A percentile compares a stretch with the other conserved stretches of the same genome.
phyloP scores from a whole-genome alignment of 371 early-diverging fungal species.

The Zychaea mexicana region DNA sequence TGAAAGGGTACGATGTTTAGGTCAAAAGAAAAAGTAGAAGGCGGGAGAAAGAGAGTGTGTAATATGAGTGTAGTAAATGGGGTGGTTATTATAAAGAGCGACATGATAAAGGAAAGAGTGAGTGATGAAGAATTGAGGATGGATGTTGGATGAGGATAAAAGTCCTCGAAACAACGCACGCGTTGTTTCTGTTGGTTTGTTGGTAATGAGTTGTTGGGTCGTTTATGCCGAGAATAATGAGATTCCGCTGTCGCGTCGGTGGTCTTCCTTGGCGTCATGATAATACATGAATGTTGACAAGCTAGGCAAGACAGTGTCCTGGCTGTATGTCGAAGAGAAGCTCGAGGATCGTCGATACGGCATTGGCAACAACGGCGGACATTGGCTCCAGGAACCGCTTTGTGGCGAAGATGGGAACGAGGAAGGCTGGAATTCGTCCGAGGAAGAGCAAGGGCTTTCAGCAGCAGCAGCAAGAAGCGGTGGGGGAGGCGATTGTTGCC shows the following conservation, averaged over 20 bases:
- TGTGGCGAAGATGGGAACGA: constrained; percentile 34
- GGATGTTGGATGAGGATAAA: not conserved
- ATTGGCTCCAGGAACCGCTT: constrained; percentile 23
- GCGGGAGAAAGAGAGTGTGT: no score
- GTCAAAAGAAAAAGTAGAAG: no score
- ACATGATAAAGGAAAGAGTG: not conserved
- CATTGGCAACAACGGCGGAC: constrained; percentile 6
- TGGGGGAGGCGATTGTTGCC: constrained; percentile 16
- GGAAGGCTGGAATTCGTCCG: constrained; percentile 21
- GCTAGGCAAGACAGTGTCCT: constrained; percentile 28
- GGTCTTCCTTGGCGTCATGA: not conserved
- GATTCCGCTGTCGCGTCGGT: constrained; percentile 29
- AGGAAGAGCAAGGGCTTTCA: constrained; percentile 23
- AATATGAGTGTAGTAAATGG: not conserved
- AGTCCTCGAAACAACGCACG: no score
- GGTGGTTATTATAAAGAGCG: not conserved
- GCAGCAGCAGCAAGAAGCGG: constrained; percentile 12
- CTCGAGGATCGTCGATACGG: constrained; percentile 7
- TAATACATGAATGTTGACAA: constrained; percentile 21
- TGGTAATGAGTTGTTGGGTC: not conserved
- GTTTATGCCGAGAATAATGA: constrained; percentile 25
- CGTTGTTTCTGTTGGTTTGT: not conserved
- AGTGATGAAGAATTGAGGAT: not conserved
- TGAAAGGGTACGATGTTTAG: no score
- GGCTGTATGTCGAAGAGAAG: not conserved